Conservation (phyloP, 345 rosid genomes). For the Brassica incana region DNA sequence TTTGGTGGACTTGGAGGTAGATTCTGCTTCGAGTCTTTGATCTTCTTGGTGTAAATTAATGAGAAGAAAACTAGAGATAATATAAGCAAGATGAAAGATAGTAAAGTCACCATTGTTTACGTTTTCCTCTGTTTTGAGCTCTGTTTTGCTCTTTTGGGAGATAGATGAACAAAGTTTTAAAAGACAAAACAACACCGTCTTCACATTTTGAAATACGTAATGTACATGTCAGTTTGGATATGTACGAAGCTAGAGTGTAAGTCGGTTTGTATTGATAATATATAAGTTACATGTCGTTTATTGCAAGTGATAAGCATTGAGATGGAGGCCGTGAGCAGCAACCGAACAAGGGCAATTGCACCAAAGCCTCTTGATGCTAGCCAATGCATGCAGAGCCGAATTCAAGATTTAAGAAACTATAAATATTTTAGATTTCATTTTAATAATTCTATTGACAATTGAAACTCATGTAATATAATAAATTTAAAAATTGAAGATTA, state of each 20-base stretch:
- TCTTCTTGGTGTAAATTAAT: background rate
- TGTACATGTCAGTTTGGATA: background rate
- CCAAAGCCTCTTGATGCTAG: background rate
- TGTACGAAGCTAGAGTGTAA: background rate
- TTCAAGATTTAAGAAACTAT: too few species aligned
- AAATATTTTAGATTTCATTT: too few species aligned
- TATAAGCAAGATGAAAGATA: constrained; percentile 19
- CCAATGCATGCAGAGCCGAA: too few species aligned
- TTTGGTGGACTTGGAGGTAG: constrained; percentile 31
- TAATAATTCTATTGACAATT: too few species aligned
- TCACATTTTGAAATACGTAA: background rate
- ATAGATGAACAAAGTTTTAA: background rate
- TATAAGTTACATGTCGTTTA: constrained; percentile 4
- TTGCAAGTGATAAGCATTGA: background rate
- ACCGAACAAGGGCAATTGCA: background rate
- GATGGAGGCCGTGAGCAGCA: background rate
- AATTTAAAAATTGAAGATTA: too few species aligned
- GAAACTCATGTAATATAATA: too few species aligned
- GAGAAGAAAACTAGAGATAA: background rate
- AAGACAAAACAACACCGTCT: background rate
- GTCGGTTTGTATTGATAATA: background rate
- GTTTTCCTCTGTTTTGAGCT: constrained; percentile 5
- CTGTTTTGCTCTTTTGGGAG: background rate
- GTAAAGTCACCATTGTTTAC: background rate
- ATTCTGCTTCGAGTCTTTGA: background rate